Percentiles rank a stretch among this genome's conserved stretches.
These are phyloP conservation scores for Cucumis cinereus DNA, from an alignment of 306 rosid genomes.

Conservation along the genomic window DNA sequence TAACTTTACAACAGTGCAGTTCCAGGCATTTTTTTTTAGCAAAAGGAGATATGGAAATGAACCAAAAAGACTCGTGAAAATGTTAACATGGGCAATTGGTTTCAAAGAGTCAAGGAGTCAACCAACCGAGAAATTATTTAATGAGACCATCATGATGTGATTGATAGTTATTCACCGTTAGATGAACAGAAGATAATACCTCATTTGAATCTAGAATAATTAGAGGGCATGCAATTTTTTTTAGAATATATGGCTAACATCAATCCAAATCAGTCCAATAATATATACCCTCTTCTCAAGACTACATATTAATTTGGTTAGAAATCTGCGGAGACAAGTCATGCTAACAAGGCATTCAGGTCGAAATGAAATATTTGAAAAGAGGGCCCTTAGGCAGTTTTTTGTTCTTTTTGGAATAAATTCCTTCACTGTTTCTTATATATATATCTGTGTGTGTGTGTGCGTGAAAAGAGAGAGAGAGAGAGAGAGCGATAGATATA, in stretches of 20 bases:
- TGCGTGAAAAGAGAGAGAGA: neutral
- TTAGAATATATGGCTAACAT: neutral
- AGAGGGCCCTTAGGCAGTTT: neutral
- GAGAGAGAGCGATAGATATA: neutral
- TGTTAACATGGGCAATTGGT: neutral
- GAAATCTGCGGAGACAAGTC: neutral
- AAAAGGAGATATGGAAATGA: neutral
- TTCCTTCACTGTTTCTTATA: no score
- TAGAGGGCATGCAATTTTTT: neutral
- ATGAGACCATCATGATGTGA: neutral
- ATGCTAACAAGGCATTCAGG: neutral
- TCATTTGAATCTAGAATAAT: neutral
- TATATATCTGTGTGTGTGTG: neutral
- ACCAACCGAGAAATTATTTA: no score
- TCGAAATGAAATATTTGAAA: neutral
- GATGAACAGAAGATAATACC: neutral
- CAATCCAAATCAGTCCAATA: neutral
- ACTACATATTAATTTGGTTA: neutral
- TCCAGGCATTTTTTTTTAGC: neutral
- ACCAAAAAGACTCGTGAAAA: neutral
- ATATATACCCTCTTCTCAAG: neutral
- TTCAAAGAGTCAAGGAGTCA: neutral
- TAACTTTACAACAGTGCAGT: neutral
- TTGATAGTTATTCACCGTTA: neutral
- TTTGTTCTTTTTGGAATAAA: no score